Percentiles rank a stretch among this genome's conserved stretches.
Evolutionary conservation across 257 asterid genomes (phyloP).

Genomic region (Scutellaria minor): DNA sequence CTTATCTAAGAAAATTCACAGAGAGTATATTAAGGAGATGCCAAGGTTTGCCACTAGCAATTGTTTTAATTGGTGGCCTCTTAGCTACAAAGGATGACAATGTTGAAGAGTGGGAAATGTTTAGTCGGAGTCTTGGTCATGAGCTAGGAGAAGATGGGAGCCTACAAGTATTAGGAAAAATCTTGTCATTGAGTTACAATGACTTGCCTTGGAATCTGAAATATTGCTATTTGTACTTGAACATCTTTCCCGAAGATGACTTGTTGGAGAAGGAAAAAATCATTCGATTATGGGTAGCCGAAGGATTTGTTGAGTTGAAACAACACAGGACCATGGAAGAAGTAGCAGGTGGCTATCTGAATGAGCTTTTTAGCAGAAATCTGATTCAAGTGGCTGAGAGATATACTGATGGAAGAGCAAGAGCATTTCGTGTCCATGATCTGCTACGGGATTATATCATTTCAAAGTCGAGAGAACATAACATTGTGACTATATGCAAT

Average conservation of each 20-base stretch:
- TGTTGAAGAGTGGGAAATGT: slow-evolving; percentile 20
- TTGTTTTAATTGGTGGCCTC: slow-evolving; percentile 33
- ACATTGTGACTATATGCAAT: not conserved
- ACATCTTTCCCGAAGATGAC: slow-evolving; percentile 35
- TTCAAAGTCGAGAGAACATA: slow-evolving; percentile 19
- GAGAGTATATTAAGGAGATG: slow-evolving; percentile 21
- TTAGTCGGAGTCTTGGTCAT: not conserved
- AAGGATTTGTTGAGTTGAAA: slow-evolving; percentile 40
- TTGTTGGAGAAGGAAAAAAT: not conserved
- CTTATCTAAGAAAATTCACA: slow-evolving; percentile 6
- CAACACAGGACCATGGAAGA: slow-evolving; percentile 33
- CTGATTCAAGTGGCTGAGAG: slow-evolving; percentile 36
- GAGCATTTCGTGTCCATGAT: slow-evolving; percentile 37
- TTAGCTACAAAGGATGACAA: slow-evolving; percentile 27
- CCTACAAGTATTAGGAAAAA: not conserved
- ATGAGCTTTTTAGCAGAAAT: slow-evolving; percentile 36
- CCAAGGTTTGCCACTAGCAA: slow-evolving; percentile 30
- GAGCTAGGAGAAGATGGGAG: slow-evolving; percentile 1
- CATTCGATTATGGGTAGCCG: slow-evolving; percentile 39
- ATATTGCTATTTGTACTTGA: slow-evolving; percentile 17
- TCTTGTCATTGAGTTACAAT: slow-evolving; percentile 20
- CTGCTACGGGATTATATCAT: slow-evolving; percentile 26
- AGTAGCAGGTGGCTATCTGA: slow-evolving; percentile 35
- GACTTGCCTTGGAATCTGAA: slow-evolving; percentile 30
- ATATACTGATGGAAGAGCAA: not conserved